Percentiles rank a stretch among this genome's conserved stretches.
phyloP scores from a whole-genome alignment of 805 yeast genomes.

The Wickerhamiella shivajii region DNA sequence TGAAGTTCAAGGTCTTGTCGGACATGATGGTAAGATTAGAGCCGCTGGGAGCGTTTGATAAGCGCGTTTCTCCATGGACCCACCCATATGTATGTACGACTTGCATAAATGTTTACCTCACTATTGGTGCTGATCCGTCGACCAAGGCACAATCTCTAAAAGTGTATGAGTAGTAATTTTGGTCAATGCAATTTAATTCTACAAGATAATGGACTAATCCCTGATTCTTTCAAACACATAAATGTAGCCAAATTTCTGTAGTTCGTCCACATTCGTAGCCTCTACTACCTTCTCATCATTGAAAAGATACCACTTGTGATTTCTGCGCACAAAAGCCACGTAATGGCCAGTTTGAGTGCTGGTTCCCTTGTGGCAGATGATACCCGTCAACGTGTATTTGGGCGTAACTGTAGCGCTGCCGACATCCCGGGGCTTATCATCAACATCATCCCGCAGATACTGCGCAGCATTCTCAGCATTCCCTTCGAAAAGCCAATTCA shows the following conservation, averaged over 20 bases:
- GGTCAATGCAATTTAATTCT: no score
- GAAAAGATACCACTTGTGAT: slow-evolving; percentile 55
- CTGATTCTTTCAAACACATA: slow-evolving; percentile 30
- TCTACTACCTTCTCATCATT: slow-evolving; percentile 79
- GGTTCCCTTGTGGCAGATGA: slow-evolving; percentile 78
- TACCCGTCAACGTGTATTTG: slow-evolving; percentile 40
- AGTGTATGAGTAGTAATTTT: no score
- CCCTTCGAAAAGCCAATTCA: slow-evolving; percentile 72
- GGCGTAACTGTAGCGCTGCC: slow-evolving; percentile 1
- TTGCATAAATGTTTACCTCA: no score
- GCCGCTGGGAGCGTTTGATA: neutral
- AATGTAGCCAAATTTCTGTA: slow-evolving; percentile 36
- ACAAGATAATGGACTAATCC: no score
- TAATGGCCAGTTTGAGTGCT: slow-evolving; percentile 89
- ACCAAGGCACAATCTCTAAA: no score
- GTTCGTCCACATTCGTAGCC: slow-evolving; percentile 31
- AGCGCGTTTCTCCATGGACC: no score
- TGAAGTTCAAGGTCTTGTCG: neutral
- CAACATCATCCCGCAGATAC: slow-evolving; percentile 35
- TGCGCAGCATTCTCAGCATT: slow-evolving; percentile 74
- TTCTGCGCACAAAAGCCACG: slow-evolving; percentile 54
- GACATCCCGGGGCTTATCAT: neutral
- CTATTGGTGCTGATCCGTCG: no score
- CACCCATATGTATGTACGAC: no score
- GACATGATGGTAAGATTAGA: neutral